A percentile compares a stretch with the other conserved stretches of the same genome.
Evolutionary conservation across 257 asterid species (phyloP).

Genomic region (Nicotiana attenuata): DNA sequence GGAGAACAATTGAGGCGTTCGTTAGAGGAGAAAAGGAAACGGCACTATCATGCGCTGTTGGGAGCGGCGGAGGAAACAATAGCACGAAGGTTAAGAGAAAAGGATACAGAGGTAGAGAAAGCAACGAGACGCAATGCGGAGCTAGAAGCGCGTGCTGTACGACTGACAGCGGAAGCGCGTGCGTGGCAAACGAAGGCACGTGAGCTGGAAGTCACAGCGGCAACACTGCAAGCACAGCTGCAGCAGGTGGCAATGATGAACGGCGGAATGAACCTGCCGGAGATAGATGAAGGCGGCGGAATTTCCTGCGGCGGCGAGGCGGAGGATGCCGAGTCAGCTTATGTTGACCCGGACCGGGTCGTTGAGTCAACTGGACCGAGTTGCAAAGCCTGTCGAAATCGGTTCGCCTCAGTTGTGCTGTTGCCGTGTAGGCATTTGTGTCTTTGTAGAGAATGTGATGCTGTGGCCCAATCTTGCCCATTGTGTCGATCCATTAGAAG

Average conservation of each 20-base stretch:
- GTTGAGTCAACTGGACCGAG: slow-evolving; percentile 27
- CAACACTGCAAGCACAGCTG: slow-evolving; percentile 34
- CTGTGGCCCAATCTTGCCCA: slow-evolving; percentile 38
- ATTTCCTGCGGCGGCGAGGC: slow-evolving; percentile 16
- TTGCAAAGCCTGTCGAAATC: slow-evolving; percentile 32
- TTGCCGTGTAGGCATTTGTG: slow-evolving; percentile 48
- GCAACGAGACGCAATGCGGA: slow-evolving; percentile 29
- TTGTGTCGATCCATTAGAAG: slow-evolving; percentile 27
- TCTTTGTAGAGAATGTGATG: slow-evolving; percentile 32
- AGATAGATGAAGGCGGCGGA: slow-evolving; percentile 6
- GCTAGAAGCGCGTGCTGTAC: slow-evolving; percentile 30
- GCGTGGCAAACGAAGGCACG: slow-evolving; percentile 34
- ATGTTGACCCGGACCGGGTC: slow-evolving; percentile 45
- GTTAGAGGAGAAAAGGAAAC: slow-evolving; percentile 37
- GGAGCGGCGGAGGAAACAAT: slow-evolving; percentile 30
- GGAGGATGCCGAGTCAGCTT: slow-evolving; percentile 46
- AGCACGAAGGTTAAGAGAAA: slow-evolving; percentile 29
- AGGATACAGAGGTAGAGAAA: slow-evolving; percentile 32
- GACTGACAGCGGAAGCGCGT: slow-evolving; percentile 30
- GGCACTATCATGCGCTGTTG: slow-evolving; percentile 23
- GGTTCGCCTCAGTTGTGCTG: slow-evolving; percentile 35
- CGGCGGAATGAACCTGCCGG: slow-evolving; percentile 17
- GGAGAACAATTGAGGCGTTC: slow-evolving; percentile 32
- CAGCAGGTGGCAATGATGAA: slow-evolving; percentile 25
- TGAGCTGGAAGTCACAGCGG: slow-evolving; percentile 31